Evolutionary conservation across 495 filamentous ascomycete species (phyloP).

Genomic region (Talaromyces liani): DNA sequence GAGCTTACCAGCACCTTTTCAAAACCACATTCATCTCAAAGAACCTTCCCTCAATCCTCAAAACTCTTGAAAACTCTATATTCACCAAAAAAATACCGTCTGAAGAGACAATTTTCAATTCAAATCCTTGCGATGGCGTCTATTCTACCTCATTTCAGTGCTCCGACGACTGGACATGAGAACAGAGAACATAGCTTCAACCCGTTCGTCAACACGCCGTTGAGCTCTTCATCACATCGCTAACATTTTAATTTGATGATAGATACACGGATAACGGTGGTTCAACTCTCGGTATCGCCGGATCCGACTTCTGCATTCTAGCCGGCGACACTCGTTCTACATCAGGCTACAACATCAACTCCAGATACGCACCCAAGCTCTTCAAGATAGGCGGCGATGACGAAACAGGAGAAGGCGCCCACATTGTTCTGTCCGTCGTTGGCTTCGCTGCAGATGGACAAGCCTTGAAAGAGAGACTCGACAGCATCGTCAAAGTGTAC

Average conservation of each 20-base stretch:
- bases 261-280: conserved; percentile 98
- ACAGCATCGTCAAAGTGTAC: conserved; percentile 94
- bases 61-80: background rate
- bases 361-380: conserved; percentile 85
- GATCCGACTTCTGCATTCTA: conserved; percentile 87
- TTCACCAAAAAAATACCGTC: background rate
- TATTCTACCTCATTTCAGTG: conserved; percentile 47
- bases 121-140: conserved; percentile 32
- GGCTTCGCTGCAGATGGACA: conserved; percentile 92
- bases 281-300: conserved; percentile 90
- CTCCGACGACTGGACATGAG: conserved; percentile 40
- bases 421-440: conserved; percentile 84
- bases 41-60: conserved; percentile 4
- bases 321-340: conserved; percentile 95
- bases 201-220: conserved; percentile 52
- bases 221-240: background rate
- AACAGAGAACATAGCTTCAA: conserved; percentile 79
- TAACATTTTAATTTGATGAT: conserved; percentile 15
- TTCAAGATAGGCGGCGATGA: conserved; percentile 92
- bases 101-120: background rate
- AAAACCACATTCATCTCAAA: conserved; percentile 7
- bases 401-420: conserved; percentile 71
- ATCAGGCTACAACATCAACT: conserved; percentile 97
- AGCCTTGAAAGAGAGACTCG: conserved; percentile 81
- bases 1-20: conserved; percentile 11